Evolutionary conservation across 2,329 filamentous ascomycete species (phyloP), one percentile per base, ranked within the genome.

Genomic region (Penicillium sp.): DNA sequence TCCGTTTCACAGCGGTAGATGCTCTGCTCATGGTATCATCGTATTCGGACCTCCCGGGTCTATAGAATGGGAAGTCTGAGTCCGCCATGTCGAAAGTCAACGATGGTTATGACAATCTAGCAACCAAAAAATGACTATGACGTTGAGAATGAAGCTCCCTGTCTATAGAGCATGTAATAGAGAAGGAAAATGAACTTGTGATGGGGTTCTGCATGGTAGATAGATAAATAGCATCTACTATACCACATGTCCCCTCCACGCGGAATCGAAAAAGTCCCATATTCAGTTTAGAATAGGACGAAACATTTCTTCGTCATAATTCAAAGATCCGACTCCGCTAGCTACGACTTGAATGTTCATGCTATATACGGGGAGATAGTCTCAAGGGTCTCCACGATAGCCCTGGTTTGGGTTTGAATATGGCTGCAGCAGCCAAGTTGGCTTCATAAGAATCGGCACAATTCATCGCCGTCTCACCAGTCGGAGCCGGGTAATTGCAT

Each of bases 401-500:
- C 18, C 13, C 31, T 50, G 8, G 50, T 46, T 22, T 20, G 14
- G 9, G 47, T 18, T 29, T n/a, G 10, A 51, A 55, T 37, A 14
- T 10, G 29, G 14, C 35, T 24, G 47, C 26, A 32, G 35, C 11
- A 11, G 18, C 1, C n/a, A n/a, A 43, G 26, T 55, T 40, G 26
- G 24, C 16, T n/a, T 53, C 56, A 55, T 45, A 60, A 60, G 55
- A 62, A 24, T 62, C 63, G 63, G 63, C 18, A 13, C 9, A 63
- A 65, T 53, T 51, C 39, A 24, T 50, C 24, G 42, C 63, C 62
- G 62, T 16, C 32, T 47, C 32, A 22, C 46, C 56, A 57, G 51
- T 44, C 53, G 57, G 48, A 7, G 14, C 11, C 57, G 60, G 60
- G 35, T 37, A 37, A 6, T n/a, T 54, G n/a, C 6, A 52, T 13